These are phyloP conservation scores for Luvunga scandens DNA, from an alignment of 345 rosid species.

Conservation along the genomic window DNA sequence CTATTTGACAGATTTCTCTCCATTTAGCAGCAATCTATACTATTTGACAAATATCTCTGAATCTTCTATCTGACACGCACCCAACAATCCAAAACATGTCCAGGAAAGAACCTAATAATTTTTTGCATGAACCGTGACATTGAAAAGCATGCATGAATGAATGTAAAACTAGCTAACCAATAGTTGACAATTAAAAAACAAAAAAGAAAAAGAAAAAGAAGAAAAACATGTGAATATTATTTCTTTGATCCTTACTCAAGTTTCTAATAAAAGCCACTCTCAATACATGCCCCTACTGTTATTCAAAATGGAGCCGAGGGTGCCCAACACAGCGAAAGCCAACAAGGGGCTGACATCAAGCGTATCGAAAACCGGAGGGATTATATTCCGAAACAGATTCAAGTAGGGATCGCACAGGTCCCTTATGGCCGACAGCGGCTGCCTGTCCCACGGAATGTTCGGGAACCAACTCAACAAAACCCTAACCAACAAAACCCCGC, in stretches of 20 bases:
- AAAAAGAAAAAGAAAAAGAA: neutral
- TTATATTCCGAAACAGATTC: conserved; percentile 79
- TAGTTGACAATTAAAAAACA: neutral
- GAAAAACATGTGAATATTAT: neutral
- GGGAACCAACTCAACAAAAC: conserved; percentile 97
- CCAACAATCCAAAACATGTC: too few species aligned
- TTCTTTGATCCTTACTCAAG: neutral
- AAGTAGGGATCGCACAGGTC: conserved; percentile 88
- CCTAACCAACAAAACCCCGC: conserved; percentile 85
- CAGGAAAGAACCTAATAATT: neutral
- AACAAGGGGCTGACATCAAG: conserved; percentile 83
- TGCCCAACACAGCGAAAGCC: conserved; percentile 78
- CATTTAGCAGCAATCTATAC: too few species aligned
- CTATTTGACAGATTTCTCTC: too few species aligned
- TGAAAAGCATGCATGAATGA: neutral
- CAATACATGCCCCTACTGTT: conserved; percentile 40
- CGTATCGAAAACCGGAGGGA: conserved; percentile 75
- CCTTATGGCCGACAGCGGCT: conserved; percentile 76
- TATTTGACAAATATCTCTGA: too few species aligned
- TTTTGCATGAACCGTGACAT: neutral
- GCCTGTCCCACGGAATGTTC: conserved; percentile 87
- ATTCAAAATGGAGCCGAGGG: conserved; percentile 62
- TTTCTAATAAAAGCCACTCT: neutral
- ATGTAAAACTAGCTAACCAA: neutral
- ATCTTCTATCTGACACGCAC: too few species aligned